Evolutionary conservation across 1,284 basidiomycete species (phyloP).

Genomic region (Garcileccinum viscosum): DNA sequence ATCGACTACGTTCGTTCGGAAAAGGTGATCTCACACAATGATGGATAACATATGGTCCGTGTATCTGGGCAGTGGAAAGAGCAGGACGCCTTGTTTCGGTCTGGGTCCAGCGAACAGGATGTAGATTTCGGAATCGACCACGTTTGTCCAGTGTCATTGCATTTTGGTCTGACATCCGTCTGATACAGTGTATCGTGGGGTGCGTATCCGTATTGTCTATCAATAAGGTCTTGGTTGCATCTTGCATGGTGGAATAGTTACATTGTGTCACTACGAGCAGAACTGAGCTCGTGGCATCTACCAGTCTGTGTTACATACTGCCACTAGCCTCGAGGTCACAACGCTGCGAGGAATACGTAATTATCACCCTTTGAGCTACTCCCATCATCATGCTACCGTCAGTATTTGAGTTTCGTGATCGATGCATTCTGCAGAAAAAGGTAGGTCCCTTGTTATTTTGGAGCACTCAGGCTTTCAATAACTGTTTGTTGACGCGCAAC

Average conservation of each 20-base stretch:
- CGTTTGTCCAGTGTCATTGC: neutral
- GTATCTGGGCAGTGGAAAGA: slow-evolving; percentile 23
- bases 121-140: neutral
- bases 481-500: neutral
- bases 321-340: neutral
- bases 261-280: neutral
- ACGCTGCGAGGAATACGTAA: neutral
- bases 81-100: neutral
- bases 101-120: neutral
- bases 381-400: neutral
- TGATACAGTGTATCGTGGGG: neutral
- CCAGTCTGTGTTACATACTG: no score
- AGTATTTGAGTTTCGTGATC: neutral
- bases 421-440: neutral
- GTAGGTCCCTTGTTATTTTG: neutral
- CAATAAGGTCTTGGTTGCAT: neutral
- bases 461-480: neutral
- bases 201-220: neutral
- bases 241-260: neutral
- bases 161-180: neutral
- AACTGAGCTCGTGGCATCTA: no score
- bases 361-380: neutral
- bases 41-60: slow-evolving; percentile 57
- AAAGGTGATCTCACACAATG: slow-evolving; percentile 48
- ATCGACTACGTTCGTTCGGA: slow-evolving; percentile 61